These are phyloP conservation scores for Sugiyamaella xylanicola DNA, from an alignment of 1,139 yeast genomes.

Conservation along the genomic window DNA sequence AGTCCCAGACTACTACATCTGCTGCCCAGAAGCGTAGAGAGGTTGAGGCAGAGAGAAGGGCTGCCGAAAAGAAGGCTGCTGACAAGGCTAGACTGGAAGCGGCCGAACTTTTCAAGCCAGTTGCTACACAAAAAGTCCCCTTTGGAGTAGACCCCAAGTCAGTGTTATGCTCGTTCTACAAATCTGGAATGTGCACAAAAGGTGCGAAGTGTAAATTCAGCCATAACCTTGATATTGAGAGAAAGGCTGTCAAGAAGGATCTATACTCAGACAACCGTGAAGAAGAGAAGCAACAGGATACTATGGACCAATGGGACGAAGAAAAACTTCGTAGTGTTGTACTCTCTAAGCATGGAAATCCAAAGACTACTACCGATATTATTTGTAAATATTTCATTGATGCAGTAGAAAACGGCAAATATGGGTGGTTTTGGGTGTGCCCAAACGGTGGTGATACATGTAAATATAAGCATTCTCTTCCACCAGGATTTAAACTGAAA, in stretches of 20 bases:
- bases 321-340: conserved; percentile 88
- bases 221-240: conserved; percentile 83
- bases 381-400: conserved; percentile 94
- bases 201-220: conserved; percentile 93
- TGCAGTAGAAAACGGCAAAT: conserved; percentile 95
- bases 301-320: conserved; percentile 98
- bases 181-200: conserved; percentile 84
- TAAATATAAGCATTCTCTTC: conserved; percentile 94
- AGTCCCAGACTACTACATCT: conserved; percentile 61
- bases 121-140: conserved; percentile 81
- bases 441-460: conserved; percentile 94
- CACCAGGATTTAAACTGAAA: conserved; percentile 94
- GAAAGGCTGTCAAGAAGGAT: conserved; percentile 89
- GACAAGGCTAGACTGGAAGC: conserved; percentile 90
- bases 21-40: conserved; percentile 66
- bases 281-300: conserved; percentile 70
- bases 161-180: conserved; percentile 87
- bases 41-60: conserved; percentile 70
- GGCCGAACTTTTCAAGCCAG: conserved; percentile 67
- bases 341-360: conserved; percentile 90
- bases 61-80: conserved; percentile 88
- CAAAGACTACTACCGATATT: conserved; percentile 89
- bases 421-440: conserved; percentile 99
- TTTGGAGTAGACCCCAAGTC: conserved; percentile 98
- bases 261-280: conserved; percentile 85